Conservation (phyloP, 1,284 basidiomycete genomes). For the Ceratobasidium sp. region DNA sequence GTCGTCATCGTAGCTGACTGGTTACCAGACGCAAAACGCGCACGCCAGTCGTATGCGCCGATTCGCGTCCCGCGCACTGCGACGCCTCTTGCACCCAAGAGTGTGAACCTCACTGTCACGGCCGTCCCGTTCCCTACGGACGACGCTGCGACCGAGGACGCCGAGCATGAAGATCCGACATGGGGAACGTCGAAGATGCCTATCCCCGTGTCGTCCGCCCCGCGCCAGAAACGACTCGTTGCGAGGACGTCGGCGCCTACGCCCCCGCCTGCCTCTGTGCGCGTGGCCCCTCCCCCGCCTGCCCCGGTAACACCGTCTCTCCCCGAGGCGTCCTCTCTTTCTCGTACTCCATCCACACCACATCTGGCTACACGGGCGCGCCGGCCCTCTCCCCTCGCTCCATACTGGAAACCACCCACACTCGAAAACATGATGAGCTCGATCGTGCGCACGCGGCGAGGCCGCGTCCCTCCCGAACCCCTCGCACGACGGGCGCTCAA, state of each 20-base stretch:
- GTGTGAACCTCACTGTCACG: slow-evolving; percentile 23
- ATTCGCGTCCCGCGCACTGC: slow-evolving; percentile 3
- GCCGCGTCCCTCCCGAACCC: slow-evolving; percentile 18
- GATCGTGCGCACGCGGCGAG: background rate
- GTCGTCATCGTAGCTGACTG: background rate
- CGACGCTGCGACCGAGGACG: slow-evolving; percentile 17
- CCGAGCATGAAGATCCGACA: background rate
- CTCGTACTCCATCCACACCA: no score
- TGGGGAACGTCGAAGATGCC: slow-evolving; percentile 8
- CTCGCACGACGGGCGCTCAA: slow-evolving; percentile 18
- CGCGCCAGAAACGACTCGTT: slow-evolving; percentile 2
- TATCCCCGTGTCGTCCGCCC: background rate
- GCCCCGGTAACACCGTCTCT: background rate
- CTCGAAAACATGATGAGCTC: background rate
- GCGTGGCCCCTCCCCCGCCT: background rate
- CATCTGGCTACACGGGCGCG: slow-evolving; percentile 1
- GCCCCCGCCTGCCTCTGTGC: background rate
- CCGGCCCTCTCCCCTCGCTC: slow-evolving; percentile 16
- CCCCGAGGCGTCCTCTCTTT: no score
- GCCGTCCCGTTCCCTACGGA: slow-evolving; percentile 22
- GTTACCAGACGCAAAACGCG: slow-evolving; percentile 23
- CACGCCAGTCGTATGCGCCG: slow-evolving; percentile 24
- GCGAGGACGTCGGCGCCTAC: slow-evolving; percentile 2
- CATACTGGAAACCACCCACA: slow-evolving; percentile 8
- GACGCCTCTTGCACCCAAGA: slow-evolving; percentile 24